phyloP scores from a whole-genome alignment of 495 filamentous ascomycete genomes.

The Cercophora samala region DNA sequence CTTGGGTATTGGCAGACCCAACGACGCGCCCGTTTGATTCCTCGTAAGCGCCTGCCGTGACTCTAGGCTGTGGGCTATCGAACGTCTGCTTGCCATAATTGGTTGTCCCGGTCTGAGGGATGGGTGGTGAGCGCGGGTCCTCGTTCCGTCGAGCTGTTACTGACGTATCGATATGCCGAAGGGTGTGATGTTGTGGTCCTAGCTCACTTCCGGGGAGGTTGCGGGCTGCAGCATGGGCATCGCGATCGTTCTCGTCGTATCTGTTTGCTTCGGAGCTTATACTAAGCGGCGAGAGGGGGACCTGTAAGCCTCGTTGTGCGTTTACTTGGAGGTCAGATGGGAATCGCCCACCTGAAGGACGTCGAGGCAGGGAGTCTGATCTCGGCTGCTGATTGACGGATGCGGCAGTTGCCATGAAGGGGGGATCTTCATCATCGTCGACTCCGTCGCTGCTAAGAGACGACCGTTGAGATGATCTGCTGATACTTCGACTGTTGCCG shows the following conservation, averaged over 20 bases:
- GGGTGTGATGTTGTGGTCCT: conserved; percentile 21
- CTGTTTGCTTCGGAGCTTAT: conserved; percentile 61
- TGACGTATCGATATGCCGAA: not conserved
- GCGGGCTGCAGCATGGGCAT: conserved; percentile 54
- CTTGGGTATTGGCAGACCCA: not conserved
- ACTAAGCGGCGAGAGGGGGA: conserved; percentile 72
- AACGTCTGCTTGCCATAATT: not conserved
- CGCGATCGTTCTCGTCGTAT: conserved; percentile 52
- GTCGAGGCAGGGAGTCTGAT: conserved; percentile 49
- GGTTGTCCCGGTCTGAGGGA: not conserved
- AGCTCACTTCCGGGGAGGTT: conserved; percentile 50
- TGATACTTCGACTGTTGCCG: conserved; percentile 69
- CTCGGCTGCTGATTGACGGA: conserved; percentile 44
- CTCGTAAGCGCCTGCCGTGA: not conserved
- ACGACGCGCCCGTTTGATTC: not conserved
- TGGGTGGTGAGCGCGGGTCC: not conserved
- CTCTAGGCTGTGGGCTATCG: not conserved
- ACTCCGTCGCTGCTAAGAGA: conserved; percentile 69
- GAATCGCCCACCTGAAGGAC: conserved; percentile 84
- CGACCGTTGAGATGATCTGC: conserved; percentile 61
- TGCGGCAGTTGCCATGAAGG: conserved; percentile 61
- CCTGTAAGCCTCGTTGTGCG: conserved; percentile 65
- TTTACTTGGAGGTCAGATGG: conserved; percentile 81
- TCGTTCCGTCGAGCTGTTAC: not conserved
- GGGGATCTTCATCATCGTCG: conserved; percentile 82